Evolutionary conservation across 371 early-diverging fungal genomes (phyloP), one percentile per base, ranked within the genome.

Genomic region (Syncephalastrum sp.): DNA sequence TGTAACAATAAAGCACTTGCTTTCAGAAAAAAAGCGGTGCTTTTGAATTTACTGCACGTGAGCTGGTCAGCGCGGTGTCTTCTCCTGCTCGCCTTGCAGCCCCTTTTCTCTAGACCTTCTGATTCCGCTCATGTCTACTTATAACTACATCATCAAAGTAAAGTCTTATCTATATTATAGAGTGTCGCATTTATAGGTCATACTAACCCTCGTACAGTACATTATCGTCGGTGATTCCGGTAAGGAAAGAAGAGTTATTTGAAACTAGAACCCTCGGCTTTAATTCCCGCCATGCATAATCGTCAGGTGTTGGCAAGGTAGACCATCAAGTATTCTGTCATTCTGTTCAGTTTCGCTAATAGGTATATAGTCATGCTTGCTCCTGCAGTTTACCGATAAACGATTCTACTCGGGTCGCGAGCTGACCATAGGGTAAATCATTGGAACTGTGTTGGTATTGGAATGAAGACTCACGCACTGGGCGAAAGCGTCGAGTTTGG

Each of bases 351-450:
- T 17, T 25, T 57, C 53, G 55, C 7, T 47, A 24, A 15, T 15
- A 4, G 6, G 56, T 33, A 52, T 56, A 8, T 63, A 92, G 91
- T 89, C 90, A 14, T 91, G 91, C 61, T 70, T 92, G 48, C 75
- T 92, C 50, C 69, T 92, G 54, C 91, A 90, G 71, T 92, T 91
- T 59, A 91, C 91, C 25, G 92, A 92, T 64, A 85, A 87, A 72
- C 84, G 90, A 21, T 92, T 92, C 63, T 83, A 86, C 65, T 86
- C 89, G 17, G 88, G 88, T 44, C 92, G 90, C 64, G 92, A 92
- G 60, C 72, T 91, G 62, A 92, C 92, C n/a, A 92, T 92, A 65
- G 92, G 92, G 81, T 85, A 81, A 63, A 41, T 41, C 46, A 21
- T 29, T 17, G n/a, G 14, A n/a, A 42, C 43, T 43, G 24, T 24